Evolutionary conservation across 306 rosid genomes (phyloP), one percentile per base, ranked within the genome.

Genomic region (Citrullus mucosospermus): DNA sequence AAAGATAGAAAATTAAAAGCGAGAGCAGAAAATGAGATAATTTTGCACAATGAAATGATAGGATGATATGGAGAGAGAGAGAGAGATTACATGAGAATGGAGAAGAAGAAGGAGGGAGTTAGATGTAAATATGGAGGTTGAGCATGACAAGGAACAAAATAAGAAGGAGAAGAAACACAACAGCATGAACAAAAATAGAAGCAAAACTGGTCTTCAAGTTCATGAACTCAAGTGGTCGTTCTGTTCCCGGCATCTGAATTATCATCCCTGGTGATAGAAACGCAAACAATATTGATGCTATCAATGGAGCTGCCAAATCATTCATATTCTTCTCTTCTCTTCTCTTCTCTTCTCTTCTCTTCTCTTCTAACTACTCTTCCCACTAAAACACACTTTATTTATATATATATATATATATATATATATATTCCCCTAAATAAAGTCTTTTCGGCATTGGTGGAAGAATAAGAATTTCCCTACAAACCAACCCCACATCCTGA

Each of bases 191-290:
- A 75, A 95, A 87, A 62, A 95, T 95, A 70, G 97, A 85, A 20
- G 97, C 97, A 36, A 83, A 48, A 38, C 82, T 95, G 4, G 97
- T 95, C 91, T 87, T 88, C 97, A 91, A 90, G 91, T 80, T 88
- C 97, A 95, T 87, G 6, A 95, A 85, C 76, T 87, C 88, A 1
- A 95, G 76, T 0, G 97, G 97, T 1, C 80, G 36, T 69, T 85
- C 85, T 83, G 87, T 91, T 1, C 97, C 97, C 0, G 99, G 97
- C 91, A 95, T 83, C 77, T 95, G 97, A 82, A 95, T 90, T 44
- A 95, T 71, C 89, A 90, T 65, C 76, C 97, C 98, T 6, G 97
- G 98, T 2, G 88, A 83, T 79, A 95, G 68, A 70, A 92, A 86
- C 53, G 97, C 95, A 60, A 95, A 92, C 68, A 92, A 78, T 25